These are phyloP conservation scores for Neurospora sp. DNA, from an alignment of 495 filamentous ascomycete genomes.

Conservation along the genomic window DNA sequence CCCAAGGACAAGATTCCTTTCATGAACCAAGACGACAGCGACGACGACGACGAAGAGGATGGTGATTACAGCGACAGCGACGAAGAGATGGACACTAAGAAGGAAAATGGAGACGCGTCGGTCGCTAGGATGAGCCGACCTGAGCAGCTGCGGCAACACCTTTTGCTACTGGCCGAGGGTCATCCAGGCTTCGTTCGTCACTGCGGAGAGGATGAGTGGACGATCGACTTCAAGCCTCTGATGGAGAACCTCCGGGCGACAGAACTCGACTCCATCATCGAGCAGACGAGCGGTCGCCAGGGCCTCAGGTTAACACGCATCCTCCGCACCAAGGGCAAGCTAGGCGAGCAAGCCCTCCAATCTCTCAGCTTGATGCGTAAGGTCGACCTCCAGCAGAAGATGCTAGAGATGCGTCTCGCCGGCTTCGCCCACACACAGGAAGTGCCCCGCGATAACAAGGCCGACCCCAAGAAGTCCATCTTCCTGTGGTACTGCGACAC, in stretches of 20 bases:
- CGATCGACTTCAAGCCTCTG: conserved; percentile 63
- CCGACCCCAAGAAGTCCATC: conserved; percentile 66
- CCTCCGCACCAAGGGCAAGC: conserved; percentile 72
- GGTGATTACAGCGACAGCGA: conserved; percentile 28
- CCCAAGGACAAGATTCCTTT: conserved; percentile 31
- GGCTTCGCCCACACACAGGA: conserved; percentile 87
- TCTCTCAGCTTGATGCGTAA: conserved; percentile 66
- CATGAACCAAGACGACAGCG: conserved; percentile 24
- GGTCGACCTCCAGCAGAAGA: conserved; percentile 68
- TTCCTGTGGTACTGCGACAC: conserved; percentile 87
- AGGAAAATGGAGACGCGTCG: conserved; percentile 22
- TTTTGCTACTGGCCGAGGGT: conserved; percentile 63
- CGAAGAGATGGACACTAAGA: conserved; percentile 24
- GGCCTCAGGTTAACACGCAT: conserved; percentile 73
- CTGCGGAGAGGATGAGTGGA: conserved; percentile 61
- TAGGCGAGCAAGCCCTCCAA: conserved; percentile 79
- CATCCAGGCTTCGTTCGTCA: conserved; percentile 57
- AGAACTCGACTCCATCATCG: conserved; percentile 70
- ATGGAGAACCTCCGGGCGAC: conserved; percentile 55
- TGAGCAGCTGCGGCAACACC: conserved; percentile 56
- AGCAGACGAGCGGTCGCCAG: conserved; percentile 60
- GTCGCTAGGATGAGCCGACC: conserved; percentile 42
- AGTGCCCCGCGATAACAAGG: conserved; percentile 71
- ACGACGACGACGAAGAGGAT: conserved; percentile 32
- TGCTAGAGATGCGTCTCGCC: conserved; percentile 68